These are phyloP conservation scores for Fusarium nanum DNA, from an alignment of 2,329 filamentous ascomycete genomes.

Conservation along the genomic window DNA sequence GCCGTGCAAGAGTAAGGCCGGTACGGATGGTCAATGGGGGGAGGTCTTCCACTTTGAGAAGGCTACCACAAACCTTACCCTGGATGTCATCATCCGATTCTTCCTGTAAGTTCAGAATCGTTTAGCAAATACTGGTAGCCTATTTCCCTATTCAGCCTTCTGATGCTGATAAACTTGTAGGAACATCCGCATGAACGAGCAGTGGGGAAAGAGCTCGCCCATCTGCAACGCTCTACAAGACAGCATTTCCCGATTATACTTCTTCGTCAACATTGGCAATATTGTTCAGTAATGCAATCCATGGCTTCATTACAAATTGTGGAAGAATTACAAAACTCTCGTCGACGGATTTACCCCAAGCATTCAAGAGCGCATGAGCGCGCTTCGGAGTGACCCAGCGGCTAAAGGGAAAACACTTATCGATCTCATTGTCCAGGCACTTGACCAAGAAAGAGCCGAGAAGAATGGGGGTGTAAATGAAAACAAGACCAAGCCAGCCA, in stretches of 20 bases:
- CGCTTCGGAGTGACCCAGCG: conserved; percentile 1
- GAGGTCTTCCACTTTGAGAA: conserved; percentile 49
- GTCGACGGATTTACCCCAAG: conserved; percentile 9
- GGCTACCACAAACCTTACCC: conserved; percentile 53
- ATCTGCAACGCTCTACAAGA: conserved; percentile 22
- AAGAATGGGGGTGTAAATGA: background rate
- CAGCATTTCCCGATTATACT: conserved; percentile 19
- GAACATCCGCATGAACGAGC: conserved; percentile 28
- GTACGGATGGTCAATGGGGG: conserved; percentile 16
- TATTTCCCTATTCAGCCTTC: no score
- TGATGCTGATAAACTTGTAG: conserved; percentile 1
- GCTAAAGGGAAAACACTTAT: conserved; percentile 28
- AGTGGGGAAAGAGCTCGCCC: conserved; percentile 15
- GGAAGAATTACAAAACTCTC: conserved; percentile 31
- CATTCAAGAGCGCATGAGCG: conserved; percentile 14
- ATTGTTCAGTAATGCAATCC: conserved; percentile 25
- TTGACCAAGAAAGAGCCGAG: conserved; percentile 20
- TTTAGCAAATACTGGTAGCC: background rate
- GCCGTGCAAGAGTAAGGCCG: conserved; percentile 17
- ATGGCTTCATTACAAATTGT: conserved; percentile 35
- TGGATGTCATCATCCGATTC: conserved; percentile 55
- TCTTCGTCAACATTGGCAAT: conserved; percentile 24
- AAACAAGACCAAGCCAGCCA: background rate
- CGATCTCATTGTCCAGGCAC: conserved; percentile 26
- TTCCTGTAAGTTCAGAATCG: conserved; percentile 43